Evolutionary conservation across 2,329 filamentous ascomycete species (phyloP).

Genomic region (Hymenoscyphus infarciens): DNA sequence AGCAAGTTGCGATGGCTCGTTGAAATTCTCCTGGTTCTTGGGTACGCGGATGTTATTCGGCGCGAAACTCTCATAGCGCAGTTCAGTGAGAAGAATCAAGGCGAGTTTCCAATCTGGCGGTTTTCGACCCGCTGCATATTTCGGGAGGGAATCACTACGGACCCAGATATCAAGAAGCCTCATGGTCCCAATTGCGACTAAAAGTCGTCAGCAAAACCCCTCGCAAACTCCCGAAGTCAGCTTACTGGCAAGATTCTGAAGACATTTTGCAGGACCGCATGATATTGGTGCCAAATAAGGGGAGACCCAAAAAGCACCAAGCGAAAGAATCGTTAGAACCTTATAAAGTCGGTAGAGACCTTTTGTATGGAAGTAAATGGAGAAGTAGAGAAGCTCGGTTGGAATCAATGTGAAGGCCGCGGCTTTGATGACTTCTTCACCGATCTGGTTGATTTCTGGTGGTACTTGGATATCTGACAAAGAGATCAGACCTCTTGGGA

Average conservation of each 20-base stretch:
- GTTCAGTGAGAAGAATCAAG: constrained; percentile 39
- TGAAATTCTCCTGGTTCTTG: constrained; percentile 35
- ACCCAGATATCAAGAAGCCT: constrained; percentile 41
- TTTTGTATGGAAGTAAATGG: constrained; percentile 34
- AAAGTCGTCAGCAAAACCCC: constrained; percentile 17
- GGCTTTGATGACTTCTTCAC: constrained; percentile 30
- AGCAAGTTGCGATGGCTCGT: constrained; percentile 36
- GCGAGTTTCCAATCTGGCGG: constrained; percentile 34
- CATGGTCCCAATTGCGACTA: constrained; percentile 39
- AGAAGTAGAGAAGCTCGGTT: constrained; percentile 33
- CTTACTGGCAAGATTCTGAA: constrained; percentile 38
- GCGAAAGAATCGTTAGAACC: constrained; percentile 24
- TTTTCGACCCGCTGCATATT: constrained; percentile 31
- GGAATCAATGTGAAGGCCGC: constrained; percentile 31
- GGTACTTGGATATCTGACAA: constrained; percentile 16
- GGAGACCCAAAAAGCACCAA: constrained; percentile 30
- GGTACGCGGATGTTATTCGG: constrained; percentile 39
- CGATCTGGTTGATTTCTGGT: constrained; percentile 25
- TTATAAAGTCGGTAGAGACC: constrained; percentile 25
- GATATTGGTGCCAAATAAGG: constrained; percentile 33
- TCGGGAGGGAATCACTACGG: constrained; percentile 35
- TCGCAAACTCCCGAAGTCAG: background rate
- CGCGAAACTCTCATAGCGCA: constrained; percentile 43
- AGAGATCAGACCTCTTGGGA: constrained; percentile 1
- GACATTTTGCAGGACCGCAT: constrained; percentile 33